These are phyloP conservation scores for Phialocephala sp. DNA, from an alignment of 2,329 filamentous ascomycete genomes.

Conservation along the genomic window DNA sequence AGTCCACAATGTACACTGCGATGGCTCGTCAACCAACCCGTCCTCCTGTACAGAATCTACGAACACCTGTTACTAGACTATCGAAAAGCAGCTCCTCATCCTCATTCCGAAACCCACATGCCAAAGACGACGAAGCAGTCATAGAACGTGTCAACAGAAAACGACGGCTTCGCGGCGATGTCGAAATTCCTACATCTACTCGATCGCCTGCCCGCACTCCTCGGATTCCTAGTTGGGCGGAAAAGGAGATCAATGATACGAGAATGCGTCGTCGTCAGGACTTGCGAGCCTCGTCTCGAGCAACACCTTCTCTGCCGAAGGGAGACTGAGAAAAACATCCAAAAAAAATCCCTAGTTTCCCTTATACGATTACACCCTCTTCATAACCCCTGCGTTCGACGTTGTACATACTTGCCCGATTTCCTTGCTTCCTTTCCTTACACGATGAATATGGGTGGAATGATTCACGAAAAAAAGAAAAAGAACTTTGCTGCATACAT, in stretches of 20 bases:
- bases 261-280: not conserved
- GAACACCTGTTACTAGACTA: slow-evolving; percentile 11
- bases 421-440: not conserved
- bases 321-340: not conserved
- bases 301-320: not conserved
- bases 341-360: not conserved
- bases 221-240: slow-evolving; percentile 18
- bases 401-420: not conserved
- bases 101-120: not conserved
- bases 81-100: slow-evolving; percentile 1
- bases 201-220: not conserved
- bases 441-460: slow-evolving; percentile 1
- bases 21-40: slow-evolving; percentile 16
- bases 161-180: not conserved
- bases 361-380: not conserved
- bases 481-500: not conserved
- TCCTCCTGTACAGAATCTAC: slow-evolving; percentile 5
- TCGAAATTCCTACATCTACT: not conserved
- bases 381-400: not conserved
- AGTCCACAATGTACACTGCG: slow-evolving; percentile 14
- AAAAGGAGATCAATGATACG: slow-evolving; percentile 14
- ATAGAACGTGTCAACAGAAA: not conserved
- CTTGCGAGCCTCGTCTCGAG: slow-evolving; percentile 10
- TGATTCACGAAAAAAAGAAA: not conserved
- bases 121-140: not conserved